A percentile compares a stretch with the other conserved stretches of the same genome.
These are phyloP conservation scores for Leccinum glutinopallens DNA, from an alignment of 1,284 basidiomycete genomes.

Conservation along the genomic window DNA sequence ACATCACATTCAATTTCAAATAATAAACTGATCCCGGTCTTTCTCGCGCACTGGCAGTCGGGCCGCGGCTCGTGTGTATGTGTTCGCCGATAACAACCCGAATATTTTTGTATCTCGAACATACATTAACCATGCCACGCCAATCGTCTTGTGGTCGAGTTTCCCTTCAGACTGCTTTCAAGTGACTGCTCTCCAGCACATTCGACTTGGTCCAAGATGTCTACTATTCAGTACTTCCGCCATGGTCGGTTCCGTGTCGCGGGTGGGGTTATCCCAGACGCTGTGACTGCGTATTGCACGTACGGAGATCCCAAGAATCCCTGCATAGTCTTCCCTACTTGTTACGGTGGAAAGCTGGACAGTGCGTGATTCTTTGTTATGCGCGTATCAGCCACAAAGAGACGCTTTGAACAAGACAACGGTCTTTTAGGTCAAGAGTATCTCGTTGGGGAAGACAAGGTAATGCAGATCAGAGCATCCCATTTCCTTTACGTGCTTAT, in stretches of 20 bases:
- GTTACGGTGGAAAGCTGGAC: conserved; percentile 40
- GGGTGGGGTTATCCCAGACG: conserved; percentile 41
- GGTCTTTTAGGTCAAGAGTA: conserved; percentile 48
- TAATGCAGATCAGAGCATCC: conserved; percentile 13
- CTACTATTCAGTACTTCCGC: conserved; percentile 40
- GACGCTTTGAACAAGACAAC: conserved; percentile 19
- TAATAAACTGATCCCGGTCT: neutral
- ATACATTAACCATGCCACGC: conserved; percentile 16
- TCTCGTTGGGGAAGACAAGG: conserved; percentile 54
- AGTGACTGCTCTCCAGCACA: conserved; percentile 5
- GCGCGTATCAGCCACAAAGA: neutral
- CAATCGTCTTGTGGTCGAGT: neutral
- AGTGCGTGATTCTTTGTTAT: conserved; percentile 27
- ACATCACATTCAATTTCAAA: neutral
- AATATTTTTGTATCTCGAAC: conserved; percentile 6
- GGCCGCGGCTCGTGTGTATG: conserved; percentile 12
- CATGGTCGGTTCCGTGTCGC: conserved; percentile 40
- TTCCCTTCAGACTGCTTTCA: conserved; percentile 2
- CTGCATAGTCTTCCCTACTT: conserved; percentile 44
- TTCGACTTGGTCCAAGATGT: conserved; percentile 22
- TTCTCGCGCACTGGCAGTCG: conserved; percentile 7
- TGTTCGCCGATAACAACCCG: conserved; percentile 1
- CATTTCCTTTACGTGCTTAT: conserved; percentile 4
- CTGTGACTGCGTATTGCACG: conserved; percentile 42
- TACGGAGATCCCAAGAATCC: conserved; percentile 40